These are phyloP conservation scores for Amaranthus hypochondriacus DNA, from an alignment of 148 eudicot species.

Conservation along the genomic window DNA sequence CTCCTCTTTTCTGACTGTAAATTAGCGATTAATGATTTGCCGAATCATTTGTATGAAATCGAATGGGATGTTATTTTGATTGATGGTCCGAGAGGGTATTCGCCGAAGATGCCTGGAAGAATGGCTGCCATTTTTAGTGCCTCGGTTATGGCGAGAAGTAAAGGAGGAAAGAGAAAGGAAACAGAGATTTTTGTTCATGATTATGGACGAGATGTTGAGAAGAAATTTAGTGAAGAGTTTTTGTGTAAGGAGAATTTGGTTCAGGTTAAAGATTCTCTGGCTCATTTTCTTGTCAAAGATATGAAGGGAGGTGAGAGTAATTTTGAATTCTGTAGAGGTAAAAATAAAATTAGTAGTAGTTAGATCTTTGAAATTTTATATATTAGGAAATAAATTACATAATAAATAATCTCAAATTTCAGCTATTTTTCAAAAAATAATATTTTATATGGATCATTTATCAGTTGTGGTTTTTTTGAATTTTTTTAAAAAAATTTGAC, in stretches of 20 bases:
- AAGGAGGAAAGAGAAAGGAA: constrained; percentile 13
- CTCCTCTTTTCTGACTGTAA: constrained; percentile 75
- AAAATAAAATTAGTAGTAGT: not conserved
- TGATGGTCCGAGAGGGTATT: constrained; percentile 79
- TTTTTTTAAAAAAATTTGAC: too few relatives aligned
- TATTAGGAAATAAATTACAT: too few relatives aligned
- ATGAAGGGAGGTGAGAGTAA: constrained; percentile 9
- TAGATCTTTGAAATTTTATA: not conserved
- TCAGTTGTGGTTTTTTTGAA: too few relatives aligned
- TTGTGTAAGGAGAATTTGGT: constrained; percentile 77
- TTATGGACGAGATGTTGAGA: constrained; percentile 64
- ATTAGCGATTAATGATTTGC: constrained; percentile 68
- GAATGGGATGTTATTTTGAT: constrained; percentile 69
- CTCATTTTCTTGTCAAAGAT: constrained; percentile 54
- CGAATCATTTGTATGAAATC: constrained; percentile 68
- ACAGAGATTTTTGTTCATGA: constrained; percentile 89
- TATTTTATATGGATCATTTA: too few relatives aligned
- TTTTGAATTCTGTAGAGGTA: constrained; percentile 36
- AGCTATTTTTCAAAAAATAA: too few relatives aligned
- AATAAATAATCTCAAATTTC: too few relatives aligned
- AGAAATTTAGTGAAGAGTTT: constrained; percentile 61
- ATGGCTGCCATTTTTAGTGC: constrained; percentile 72
- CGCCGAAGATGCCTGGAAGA: constrained; percentile 53
- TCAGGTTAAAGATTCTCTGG: constrained; percentile 46
- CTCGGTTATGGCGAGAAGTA: constrained; percentile 67